phyloP scores from a whole-genome alignment of 306 rosid genomes.

The Sechiopsis laciniata region DNA sequence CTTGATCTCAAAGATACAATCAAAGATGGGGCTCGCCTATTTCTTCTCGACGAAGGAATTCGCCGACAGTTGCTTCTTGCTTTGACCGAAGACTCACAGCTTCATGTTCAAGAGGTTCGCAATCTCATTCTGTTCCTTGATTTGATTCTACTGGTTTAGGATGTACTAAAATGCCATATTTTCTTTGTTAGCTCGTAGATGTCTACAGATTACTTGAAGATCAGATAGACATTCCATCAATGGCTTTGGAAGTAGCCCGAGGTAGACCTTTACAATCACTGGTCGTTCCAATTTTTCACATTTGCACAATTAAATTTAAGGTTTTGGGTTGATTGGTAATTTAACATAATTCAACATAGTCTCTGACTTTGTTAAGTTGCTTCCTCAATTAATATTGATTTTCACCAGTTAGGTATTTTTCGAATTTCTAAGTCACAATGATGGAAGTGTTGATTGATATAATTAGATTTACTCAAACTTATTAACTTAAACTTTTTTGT shows the following conservation, averaged over 20 bases:
- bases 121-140: neutral
- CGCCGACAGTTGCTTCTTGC: constrained; percentile 94
- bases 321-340: no score
- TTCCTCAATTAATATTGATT: no score
- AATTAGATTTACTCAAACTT: no score
- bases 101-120: constrained; percentile 86
- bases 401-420: no score
- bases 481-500: no score
- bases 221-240: constrained; percentile 72
- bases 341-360: no score
- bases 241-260: constrained; percentile 82
- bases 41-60: constrained; percentile 77
- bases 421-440: no score
- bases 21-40: constrained; percentile 93
- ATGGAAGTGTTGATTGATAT: no score
- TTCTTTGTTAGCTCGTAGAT: constrained; percentile 69
- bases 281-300: neutral
- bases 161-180: constrained; percentile 24
- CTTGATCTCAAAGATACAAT: constrained; percentile 92
- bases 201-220: constrained; percentile 86
- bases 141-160: neutral
- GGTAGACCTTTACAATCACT: constrained; percentile 38
- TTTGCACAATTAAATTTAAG: neutral
- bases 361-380: no score
- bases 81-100: constrained; percentile 92